These are phyloP conservation scores for Epichloe coenophiala DNA, from an alignment of 2,329 filamentous ascomycete species.

Conservation along the genomic window DNA sequence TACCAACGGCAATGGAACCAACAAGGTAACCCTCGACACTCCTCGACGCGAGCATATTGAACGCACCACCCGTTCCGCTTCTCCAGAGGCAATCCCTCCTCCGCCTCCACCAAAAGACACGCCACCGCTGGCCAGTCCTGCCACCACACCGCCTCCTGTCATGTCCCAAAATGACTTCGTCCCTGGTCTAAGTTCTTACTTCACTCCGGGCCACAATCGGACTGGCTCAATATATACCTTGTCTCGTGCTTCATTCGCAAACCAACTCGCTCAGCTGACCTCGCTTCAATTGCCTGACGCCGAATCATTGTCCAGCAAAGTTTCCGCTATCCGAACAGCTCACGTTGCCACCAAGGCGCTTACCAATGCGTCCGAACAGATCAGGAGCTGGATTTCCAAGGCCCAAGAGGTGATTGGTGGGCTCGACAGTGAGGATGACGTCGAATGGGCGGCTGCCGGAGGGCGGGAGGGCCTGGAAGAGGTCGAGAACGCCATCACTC, in stretches of 20 bases:
- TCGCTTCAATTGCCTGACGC: slow-evolving; percentile 82
- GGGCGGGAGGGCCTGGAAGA: slow-evolving; percentile 68
- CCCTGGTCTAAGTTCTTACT: slow-evolving; percentile 45
- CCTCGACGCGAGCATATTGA: slow-evolving; percentile 45
- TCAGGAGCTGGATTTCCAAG: slow-evolving; percentile 85
- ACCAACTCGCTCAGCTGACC: slow-evolving; percentile 83
- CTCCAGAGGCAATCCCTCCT: slow-evolving; percentile 22
- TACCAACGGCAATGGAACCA: slow-evolving; percentile 53
- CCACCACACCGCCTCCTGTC: slow-evolving; percentile 13
- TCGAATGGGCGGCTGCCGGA: slow-evolving; percentile 88
- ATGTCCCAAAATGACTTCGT: slow-evolving; percentile 29
- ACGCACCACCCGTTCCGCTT: slow-evolving; percentile 28
- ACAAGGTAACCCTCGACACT: slow-evolving; percentile 46
- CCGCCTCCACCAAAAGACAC: slow-evolving; percentile 26
- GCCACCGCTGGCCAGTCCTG: slow-evolving; percentile 17
- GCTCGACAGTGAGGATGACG: slow-evolving; percentile 88
- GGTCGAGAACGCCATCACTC: slow-evolving; percentile 59
- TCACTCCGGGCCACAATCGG: slow-evolving; percentile 53
- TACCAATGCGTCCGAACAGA: slow-evolving; percentile 80
- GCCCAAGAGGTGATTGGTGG: slow-evolving; percentile 79
- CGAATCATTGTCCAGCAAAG: slow-evolving; percentile 66
- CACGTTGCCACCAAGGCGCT: slow-evolving; percentile 72
- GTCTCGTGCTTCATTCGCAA: slow-evolving; percentile 82
- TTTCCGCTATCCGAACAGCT: slow-evolving; percentile 73
- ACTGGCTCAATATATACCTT: slow-evolving; percentile 88